Conservation (phyloP, 768 basidiomycete species). For the Daedaleopsis nitida region DNA sequence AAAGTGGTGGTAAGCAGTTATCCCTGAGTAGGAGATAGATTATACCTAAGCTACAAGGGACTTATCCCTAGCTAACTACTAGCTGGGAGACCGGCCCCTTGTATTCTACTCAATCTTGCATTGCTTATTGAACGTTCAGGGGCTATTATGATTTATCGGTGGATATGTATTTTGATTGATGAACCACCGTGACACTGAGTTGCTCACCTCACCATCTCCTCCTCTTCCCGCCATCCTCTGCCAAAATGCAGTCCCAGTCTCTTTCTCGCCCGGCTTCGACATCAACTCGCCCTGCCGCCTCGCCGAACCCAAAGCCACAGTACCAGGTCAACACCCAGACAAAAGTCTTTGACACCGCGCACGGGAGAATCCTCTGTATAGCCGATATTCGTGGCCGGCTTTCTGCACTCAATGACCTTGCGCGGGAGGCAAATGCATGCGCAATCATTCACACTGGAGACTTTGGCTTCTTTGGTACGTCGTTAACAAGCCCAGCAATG, state of each 20-base stretch:
- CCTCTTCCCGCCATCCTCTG: not conserved
- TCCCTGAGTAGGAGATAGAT: too few species aligned
- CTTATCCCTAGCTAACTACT: too few species aligned
- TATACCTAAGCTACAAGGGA: too few species aligned
- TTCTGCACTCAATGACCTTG: conserved; percentile 87
- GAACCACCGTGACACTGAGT: not conserved
- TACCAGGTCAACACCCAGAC: conserved; percentile 72
- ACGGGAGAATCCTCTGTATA: conserved; percentile 89
- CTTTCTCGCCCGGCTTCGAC: conserved; percentile 60
- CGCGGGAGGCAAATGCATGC: conserved; percentile 82
- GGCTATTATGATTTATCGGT: too few species aligned
- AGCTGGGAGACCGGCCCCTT: too few species aligned
- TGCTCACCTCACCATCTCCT: not conserved
- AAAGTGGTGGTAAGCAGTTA: too few species aligned
- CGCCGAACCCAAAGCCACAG: conserved; percentile 51
- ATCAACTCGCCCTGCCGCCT: conserved; percentile 57
- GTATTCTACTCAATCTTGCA: too few species aligned
- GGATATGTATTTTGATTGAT: not conserved
- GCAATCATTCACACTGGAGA: conserved; percentile 98
- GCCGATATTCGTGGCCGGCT: conserved; percentile 92
- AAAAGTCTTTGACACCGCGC: conserved; percentile 74
- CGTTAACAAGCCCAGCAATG: not conserved
- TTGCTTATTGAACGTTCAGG: too few species aligned
- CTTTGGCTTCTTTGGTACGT: conserved; percentile 94
- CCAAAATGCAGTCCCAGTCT: conserved; percentile 55